Conservation (phyloP, 2,329 filamentous ascomycete species). For the Diaporthe vaccinii region DNA sequence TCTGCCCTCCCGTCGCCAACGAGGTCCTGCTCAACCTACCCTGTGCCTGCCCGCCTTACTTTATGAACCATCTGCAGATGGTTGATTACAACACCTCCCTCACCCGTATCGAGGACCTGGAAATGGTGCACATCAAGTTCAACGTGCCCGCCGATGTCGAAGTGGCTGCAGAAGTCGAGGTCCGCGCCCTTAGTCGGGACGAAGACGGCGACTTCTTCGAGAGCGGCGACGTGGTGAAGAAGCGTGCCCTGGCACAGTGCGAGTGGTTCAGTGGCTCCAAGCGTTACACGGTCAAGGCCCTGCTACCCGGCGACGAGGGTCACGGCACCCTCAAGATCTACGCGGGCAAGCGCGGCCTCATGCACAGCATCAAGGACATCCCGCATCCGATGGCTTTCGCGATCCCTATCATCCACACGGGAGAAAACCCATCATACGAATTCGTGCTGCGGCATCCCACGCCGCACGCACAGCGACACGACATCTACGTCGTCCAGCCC, state of each 20-base stretch:
- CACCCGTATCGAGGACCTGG: constrained; percentile 87
- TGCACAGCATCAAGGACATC: constrained; percentile 98
- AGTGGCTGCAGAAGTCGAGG: constrained; percentile 91
- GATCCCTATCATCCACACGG: constrained; percentile 89
- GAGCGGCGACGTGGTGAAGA: constrained; percentile 87
- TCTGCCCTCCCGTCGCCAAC: constrained; percentile 88
- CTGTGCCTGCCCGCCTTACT: constrained; percentile 87
- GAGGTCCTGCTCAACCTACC: constrained; percentile 90
- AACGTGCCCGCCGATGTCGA: constrained; percentile 91
- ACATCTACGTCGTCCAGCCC: constrained; percentile 96
- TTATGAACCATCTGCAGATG: constrained; percentile 84
- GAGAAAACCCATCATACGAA: constrained; percentile 93
- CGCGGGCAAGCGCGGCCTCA: constrained; percentile 92
- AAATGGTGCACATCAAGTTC: constrained; percentile 92
- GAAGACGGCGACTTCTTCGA: constrained; percentile 94
- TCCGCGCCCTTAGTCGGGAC: constrained; percentile 83
- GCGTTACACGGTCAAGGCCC: constrained; percentile 91
- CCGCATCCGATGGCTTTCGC: constrained; percentile 91
- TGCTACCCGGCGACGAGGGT: constrained; percentile 92
- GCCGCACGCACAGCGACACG: constrained; percentile 95
- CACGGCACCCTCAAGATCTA: constrained; percentile 91
- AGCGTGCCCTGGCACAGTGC: constrained; percentile 89
- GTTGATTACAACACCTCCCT: constrained; percentile 92
- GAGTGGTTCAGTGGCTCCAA: constrained; percentile 92
- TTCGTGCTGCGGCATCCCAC: constrained; percentile 95